Percentiles rank a stretch among this genome's conserved stretches.
phyloP scores from a whole-genome alignment of 176 grass and related monocot species.

The Cocos nucifera region DNA sequence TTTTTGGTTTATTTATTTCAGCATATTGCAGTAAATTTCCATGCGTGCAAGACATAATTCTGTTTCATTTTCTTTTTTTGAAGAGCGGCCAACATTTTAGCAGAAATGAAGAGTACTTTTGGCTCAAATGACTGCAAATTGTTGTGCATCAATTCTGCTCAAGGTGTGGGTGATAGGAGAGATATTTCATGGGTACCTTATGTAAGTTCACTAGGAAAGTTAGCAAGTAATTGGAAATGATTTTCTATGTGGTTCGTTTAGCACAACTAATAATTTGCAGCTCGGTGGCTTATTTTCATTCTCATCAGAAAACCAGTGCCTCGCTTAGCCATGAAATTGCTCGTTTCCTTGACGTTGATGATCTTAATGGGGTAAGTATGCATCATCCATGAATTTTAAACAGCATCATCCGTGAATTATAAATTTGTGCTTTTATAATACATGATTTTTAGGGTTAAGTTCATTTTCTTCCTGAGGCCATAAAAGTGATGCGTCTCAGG shows the following conservation, averaged over 20 bases:
- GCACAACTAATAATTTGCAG: no score
- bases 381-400: neutral
- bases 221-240: slow-evolving; percentile 6
- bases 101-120: slow-evolving; percentile 77
- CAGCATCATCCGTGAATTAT: slow-evolving; percentile 2
- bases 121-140: slow-evolving; percentile 84
- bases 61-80: slow-evolving; percentile 6
- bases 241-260: no score
- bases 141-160: slow-evolving; percentile 83
- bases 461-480: neutral
- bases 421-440: no score
- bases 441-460: no score
- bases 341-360: slow-evolving; percentile 63
- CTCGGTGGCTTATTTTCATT: neutral
- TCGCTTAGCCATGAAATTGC: slow-evolving; percentile 39
- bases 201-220: slow-evolving; percentile 46
- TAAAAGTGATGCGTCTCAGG: neutral
- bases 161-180: slow-evolving; percentile 27
- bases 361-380: slow-evolving; percentile 73
- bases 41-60: slow-evolving; percentile 4
- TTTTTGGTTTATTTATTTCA: neutral
- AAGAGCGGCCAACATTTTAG: slow-evolving; percentile 69
- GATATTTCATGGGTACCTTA: slow-evolving; percentile 84
- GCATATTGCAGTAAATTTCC: neutral
- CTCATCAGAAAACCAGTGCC: slow-evolving; percentile 57